Evolutionary conservation across 2,329 filamentous ascomycete genomes (phyloP), one percentile per base, ranked within the genome.

Genomic region (Coniella vitis): DNA sequence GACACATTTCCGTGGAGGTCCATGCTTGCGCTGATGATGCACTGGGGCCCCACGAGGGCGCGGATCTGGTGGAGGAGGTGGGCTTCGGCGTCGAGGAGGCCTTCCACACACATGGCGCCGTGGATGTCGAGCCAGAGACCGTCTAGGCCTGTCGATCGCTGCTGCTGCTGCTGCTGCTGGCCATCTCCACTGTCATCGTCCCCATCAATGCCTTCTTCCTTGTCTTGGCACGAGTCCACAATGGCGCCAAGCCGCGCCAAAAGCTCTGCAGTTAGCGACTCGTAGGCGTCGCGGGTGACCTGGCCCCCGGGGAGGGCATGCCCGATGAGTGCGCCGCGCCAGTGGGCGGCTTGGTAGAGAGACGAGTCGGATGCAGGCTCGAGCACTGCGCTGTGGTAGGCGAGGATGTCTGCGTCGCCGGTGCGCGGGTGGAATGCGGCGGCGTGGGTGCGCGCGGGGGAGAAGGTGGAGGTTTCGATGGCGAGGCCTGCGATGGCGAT

Each of bases 91-190:
- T 78, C 75, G 34, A 72, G 67, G 4, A 76, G 47, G 0, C 62
- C 72, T 32, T 75, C 70, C 1, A 78, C 74, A 38, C 69, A 73
- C 74, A 78, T 78, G 4, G 75, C 75, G 13, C 75, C 75, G 54
- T 78, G 75, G 25, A 78, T 78, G 52, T 78, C 74, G 48, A 75
- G 74, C 74, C 74, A 78, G 7, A 78, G 57, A 2, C 75, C 75
- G 45, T 77, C 68, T 2, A 77, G 49, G 4, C 12, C 12, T n/a
- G n/a, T n/a, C 13, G 34, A 13, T 7, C 7, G 21, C 0, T 55
- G 54, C 21, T 32, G 41, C 13, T 73, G 74, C 39, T n/a, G n/a
- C n/a, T n/a, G n/a, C n/a, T n/a, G n/a, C n/a, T n/a, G n/a, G n/a
- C n/a, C n/a, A n/a, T n/a, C n/a, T n/a, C n/a, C 76, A 67, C 2